Evolutionary conservation across 2,329 filamentous ascomycete species (phyloP), one percentile per base, ranked within the genome.

Genomic region (Penicillium sp.): DNA sequence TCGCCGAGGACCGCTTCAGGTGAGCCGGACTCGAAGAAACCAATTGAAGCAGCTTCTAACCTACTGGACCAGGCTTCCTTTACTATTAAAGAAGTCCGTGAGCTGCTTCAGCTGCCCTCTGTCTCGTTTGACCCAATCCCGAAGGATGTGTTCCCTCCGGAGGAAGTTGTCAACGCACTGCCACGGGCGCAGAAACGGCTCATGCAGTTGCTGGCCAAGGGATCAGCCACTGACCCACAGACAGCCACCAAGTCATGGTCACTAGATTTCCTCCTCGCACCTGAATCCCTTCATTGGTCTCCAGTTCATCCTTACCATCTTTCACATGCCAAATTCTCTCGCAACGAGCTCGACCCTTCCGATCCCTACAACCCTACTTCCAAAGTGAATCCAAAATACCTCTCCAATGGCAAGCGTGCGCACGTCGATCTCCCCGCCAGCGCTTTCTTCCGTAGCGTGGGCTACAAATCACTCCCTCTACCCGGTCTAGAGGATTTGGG

Each of bases 1-100:
- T 9, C 76, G 92, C 51, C 77, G 92, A 57, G 92, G 92, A 0
- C 88, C 89, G 1, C 75, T 94, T 72, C 88, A 95, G 73, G 84
- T 82, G 67, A 45, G 71, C 53, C 14, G 10, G 12, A 22, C 18
- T 9, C 18, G 29, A 29, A 12, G 2, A 35, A 23, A 12, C 9
- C 6, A 13, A 12, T n/a, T 14, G 17, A 18, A 6, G 22, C 15
- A 28, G 23, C 12, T 25, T 7, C 11, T 2, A 17, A 6, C 3
- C 11, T 31, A 17, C 15, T 13, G 14, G 7, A 13, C 3, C 23
- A 90, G 81, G 90, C 87, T 15, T 81, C 92, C 1, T 96, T 95
- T 55, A 95, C 90, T 0, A 94, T 95, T 61, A 96, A 95, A 64
- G 92, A 98, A 68, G 69, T 87, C 11, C 80, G 92, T 23, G 92